A percentile compares a stretch with the other conserved stretches of the same genome.
Conservation (phyloP, 2,329 filamentous ascomycete species). For the Didymella arachidicola region DNA sequence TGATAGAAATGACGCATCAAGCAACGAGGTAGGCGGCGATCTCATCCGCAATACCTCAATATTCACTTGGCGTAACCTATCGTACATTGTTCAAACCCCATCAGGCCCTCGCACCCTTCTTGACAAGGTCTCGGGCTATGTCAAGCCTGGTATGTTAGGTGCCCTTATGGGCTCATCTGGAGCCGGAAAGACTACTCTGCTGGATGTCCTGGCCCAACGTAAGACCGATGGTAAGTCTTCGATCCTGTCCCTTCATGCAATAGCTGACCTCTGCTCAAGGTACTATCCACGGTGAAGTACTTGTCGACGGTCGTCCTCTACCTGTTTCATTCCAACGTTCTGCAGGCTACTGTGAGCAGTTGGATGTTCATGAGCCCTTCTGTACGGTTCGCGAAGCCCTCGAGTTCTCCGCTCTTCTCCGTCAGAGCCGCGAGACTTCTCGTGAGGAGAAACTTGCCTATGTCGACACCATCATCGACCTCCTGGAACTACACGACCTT, state of each 20-base stretch:
- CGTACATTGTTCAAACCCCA: conserved; percentile 63
- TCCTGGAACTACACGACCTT: conserved; percentile 38
- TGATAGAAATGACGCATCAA: not conserved
- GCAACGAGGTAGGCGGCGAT: conserved; percentile 43
- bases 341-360: conserved; percentile 46
- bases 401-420: conserved; percentile 42
- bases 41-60: conserved; percentile 70
- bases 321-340: conserved; percentile 42
- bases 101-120: conserved; percentile 54
- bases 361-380: conserved; percentile 41
- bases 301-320: conserved; percentile 41
- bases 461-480: conserved; percentile 39
- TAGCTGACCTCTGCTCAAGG: conserved; percentile 7
- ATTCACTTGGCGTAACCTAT: conserved; percentile 70
- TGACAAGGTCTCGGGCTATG: conserved; percentile 61
- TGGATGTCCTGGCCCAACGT: conserved; percentile 44
- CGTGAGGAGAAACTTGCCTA: conserved; percentile 37
- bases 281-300: conserved; percentile 36
- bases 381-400: conserved; percentile 43
- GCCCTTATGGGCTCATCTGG: conserved; percentile 48
- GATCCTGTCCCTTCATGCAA: not conserved
- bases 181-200: conserved; percentile 47
- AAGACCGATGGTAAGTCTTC: conserved; percentile 28
- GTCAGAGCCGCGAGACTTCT: conserved; percentile 34
- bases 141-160: conserved; percentile 59